These are phyloP conservation scores for Teratosphaeria nubilosa DNA, from an alignment of 2,329 filamentous ascomycete species.

Conservation along the genomic window DNA sequence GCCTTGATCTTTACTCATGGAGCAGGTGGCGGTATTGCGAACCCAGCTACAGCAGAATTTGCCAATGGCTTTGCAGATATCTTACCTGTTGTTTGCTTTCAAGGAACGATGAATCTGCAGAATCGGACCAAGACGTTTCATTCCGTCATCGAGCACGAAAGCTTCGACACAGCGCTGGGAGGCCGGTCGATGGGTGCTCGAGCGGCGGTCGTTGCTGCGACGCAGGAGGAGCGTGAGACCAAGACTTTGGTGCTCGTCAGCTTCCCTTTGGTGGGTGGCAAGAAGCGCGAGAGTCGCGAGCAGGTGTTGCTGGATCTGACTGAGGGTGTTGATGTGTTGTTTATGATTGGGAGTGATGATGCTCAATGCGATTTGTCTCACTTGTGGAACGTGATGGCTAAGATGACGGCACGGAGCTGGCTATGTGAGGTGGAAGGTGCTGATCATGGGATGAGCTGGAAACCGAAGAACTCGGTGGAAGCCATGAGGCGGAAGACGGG, in stretches of 20 bases:
- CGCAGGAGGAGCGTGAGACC: constrained; percentile 9
- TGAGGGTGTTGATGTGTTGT: constrained; percentile 25
- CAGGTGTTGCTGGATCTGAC: constrained; percentile 29
- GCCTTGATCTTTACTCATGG: constrained; percentile 36
- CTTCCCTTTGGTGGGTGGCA: constrained; percentile 31
- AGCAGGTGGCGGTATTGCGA: constrained; percentile 32
- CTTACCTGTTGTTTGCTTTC: constrained; percentile 25
- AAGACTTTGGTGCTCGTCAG: constrained; percentile 29
- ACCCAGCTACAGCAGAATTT: constrained; percentile 31
- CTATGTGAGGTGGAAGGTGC: constrained; percentile 28
- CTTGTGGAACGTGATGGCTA: constrained; percentile 21
- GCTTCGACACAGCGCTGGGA: constrained; percentile 21
- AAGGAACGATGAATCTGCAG: constrained; percentile 33
- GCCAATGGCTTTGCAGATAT: constrained; percentile 26
- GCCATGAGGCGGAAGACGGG: constrained; percentile 25
- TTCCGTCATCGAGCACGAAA: constrained; percentile 23
- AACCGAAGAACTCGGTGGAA: constrained; percentile 19
- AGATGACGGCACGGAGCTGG: constrained; percentile 30
- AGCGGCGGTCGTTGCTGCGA: constrained; percentile 31
- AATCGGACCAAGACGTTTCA: constrained; percentile 29
- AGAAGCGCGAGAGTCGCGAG: constrained; percentile 24
- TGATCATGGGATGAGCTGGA: constrained; percentile 36
- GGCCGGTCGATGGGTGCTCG: constrained; percentile 37
- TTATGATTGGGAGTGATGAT: constrained; percentile 30
- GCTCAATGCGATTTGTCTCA: constrained; percentile 24